Base-by-base conservation (phyloP, 1,284 basidiomycete genomes). In the Ganoderma boninense region DNA sequence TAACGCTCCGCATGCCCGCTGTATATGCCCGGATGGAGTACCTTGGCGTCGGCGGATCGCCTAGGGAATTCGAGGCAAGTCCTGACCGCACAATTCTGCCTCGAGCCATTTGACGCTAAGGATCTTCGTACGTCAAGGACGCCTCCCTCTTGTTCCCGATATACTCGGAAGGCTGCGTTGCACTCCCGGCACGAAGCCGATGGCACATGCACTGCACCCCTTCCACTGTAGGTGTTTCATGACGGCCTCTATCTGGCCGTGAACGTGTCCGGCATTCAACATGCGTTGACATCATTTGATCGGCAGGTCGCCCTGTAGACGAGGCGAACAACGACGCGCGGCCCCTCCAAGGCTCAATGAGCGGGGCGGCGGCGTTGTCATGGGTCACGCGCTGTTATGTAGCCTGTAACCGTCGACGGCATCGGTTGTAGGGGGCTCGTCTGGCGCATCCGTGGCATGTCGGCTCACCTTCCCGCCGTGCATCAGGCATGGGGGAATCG, bases 81-180 rank as follows among this genome's bases (percentile, higher is more conserved):
- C 54, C 26, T 16, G 26, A 18, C 54, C 26, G 26, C 54, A 32
- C 54, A 56, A 16, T 29, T 56, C 4, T 52, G 23, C 49, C 49
- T 10, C 11, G 49, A 52, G 23, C 4, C 29, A 20, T 57, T 29
- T 35, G 54, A 29, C 54, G 54, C 54, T 18, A 57, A 29, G 32
- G 54, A 57, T 57, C 54, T 20, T 35, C 54, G 54, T 57, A 57
- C 54, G 54, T 35, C 18, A 57, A 5, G 49, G 23, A n/a, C 49
- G 49, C 49, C 54, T 18, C 14, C 32, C 16, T 32, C 54, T 57
- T 57, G 32, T 18, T 18, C 54, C 54, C 54, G 54, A 57, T 32
- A 29, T 57, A 57, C 32, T 32, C 54, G 54, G 54, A 26, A 11
- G 49, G 32, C 32, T 32, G 14, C 6, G 16, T 4, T 20, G 14